phyloP scores from a whole-genome alignment of 2,329 filamentous ascomycete genomes.

The Penicillium crustosum region DNA sequence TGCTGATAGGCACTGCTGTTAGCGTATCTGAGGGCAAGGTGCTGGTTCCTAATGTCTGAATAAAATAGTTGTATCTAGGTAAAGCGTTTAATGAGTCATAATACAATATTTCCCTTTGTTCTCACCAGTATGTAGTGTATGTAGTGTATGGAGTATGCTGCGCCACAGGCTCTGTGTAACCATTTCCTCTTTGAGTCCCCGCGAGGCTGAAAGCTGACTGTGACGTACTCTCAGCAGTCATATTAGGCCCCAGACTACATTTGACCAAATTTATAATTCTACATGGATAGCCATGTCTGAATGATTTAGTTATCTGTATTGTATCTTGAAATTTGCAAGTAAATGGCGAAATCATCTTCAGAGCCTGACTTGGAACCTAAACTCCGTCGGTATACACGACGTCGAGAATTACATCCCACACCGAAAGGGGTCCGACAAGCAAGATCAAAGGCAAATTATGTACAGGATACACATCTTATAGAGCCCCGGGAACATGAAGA shows the following conservation, averaged over 20 bases:
- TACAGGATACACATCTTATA: neutral
- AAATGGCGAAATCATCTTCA: neutral
- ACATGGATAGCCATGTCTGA: neutral
- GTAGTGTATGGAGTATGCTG: neutral
- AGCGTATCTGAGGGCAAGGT: slow-evolving; percentile 38
- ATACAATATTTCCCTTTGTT: neutral
- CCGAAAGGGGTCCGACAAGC: neutral
- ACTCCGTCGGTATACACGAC: neutral
- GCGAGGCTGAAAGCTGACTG: neutral
- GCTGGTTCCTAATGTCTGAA: slow-evolving; percentile 21
- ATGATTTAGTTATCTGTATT: neutral
- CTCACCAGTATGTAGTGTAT: neutral
- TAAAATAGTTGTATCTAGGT: neutral
- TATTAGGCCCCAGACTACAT: neutral
- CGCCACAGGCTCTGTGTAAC: neutral
- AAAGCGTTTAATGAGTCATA: neutral
- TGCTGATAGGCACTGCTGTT: slow-evolving; percentile 38
- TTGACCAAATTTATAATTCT: neutral
- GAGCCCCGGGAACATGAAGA: neutral
- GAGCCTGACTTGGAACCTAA: neutral
- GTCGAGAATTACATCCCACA: neutral
- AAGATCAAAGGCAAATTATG: neutral
- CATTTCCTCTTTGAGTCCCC: neutral
- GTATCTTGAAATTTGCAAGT: neutral
- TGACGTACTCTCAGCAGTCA: neutral